Evolutionary conservation across 768 basidiomycete genomes (phyloP).

Genomic region (Leccinellum rugosiceps): DNA sequence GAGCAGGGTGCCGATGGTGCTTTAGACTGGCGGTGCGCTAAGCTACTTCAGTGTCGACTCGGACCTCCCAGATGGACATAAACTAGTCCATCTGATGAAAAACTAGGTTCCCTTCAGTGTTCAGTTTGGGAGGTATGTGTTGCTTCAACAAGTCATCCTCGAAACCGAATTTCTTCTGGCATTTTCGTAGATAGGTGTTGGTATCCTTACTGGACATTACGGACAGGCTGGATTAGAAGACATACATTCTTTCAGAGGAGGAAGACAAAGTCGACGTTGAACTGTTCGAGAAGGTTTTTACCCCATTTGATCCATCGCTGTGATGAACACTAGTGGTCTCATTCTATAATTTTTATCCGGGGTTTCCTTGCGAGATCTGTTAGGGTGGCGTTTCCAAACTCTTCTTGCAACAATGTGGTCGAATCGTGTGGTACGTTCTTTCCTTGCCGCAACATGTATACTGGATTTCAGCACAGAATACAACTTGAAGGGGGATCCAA

Average conservation of each 20-base stretch:
- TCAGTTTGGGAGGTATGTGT: slow-evolving; percentile 84
- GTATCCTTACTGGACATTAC: slow-evolving; percentile 70
- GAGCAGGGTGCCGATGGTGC: slow-evolving; percentile 57
- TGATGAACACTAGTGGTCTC: slow-evolving; percentile 11
- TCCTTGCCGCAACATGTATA: slow-evolving; percentile 45
- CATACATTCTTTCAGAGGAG: slow-evolving; percentile 6
- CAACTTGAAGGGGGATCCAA: too few species aligned
- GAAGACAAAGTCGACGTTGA: slow-evolving; percentile 56
- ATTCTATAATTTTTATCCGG: background rate
- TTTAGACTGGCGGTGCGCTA: slow-evolving; percentile 42
- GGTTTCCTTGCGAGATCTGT: slow-evolving; percentile 14
- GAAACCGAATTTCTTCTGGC: background rate
- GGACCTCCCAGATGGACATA: slow-evolving; percentile 82
- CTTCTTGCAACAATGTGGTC: slow-evolving; percentile 50
- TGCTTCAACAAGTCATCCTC: background rate
- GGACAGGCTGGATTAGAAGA: slow-evolving; percentile 92
- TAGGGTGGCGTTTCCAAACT: slow-evolving; percentile 38
- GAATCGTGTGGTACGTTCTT: slow-evolving; percentile 53
- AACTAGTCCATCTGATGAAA: slow-evolving; percentile 82
- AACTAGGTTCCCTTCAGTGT: slow-evolving; percentile 75
- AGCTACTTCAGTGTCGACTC: slow-evolving; percentile 92
- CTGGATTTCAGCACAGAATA: background rate
- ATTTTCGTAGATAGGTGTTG: slow-evolving; percentile 65
- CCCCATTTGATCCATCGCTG: slow-evolving; percentile 59
- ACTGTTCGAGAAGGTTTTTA: slow-evolving; percentile 79